Conservation (phyloP, 208 protist species). For the Trypanosoma avium region DNA sequence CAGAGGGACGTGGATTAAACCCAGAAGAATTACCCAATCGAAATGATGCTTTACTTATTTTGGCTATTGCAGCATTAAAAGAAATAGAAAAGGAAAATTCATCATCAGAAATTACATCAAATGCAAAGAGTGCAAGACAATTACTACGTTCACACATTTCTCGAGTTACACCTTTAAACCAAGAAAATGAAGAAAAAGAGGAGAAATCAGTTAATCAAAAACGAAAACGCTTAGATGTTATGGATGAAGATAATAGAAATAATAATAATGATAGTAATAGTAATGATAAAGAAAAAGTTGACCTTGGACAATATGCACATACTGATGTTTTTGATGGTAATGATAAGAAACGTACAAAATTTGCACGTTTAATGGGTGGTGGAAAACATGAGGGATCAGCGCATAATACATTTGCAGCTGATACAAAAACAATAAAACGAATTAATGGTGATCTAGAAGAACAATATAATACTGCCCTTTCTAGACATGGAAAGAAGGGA, state of each 20-base stretch:
- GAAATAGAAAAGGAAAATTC: conserved; percentile 33
- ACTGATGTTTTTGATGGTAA: conserved; percentile 55
- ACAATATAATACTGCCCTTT: conserved; percentile 62
- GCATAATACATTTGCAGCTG: conserved; percentile 50
- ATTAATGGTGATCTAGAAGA: conserved; percentile 66
- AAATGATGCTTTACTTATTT: conserved; percentile 35
- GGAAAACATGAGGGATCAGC: conserved; percentile 32
- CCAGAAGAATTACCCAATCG: conserved; percentile 14
- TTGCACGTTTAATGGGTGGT: conserved; percentile 85
- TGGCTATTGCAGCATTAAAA: conserved; percentile 45
- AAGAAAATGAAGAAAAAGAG: conserved; percentile 10
- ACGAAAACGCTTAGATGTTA: background rate
- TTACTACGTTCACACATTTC: conserved; percentile 33
- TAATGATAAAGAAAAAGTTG: conserved; percentile 14
- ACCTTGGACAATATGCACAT: conserved; percentile 75
- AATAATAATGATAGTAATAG: background rate
- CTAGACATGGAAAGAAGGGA: conserved; percentile 69
- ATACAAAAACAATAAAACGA: conserved; percentile 34
- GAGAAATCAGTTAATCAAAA: background rate
- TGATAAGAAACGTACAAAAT: conserved; percentile 60
- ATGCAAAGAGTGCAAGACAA: conserved; percentile 48
- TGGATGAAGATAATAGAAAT: background rate
- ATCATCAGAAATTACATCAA: conserved; percentile 7
- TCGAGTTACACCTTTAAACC: conserved; percentile 1
- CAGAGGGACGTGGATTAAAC: conserved; percentile 12